Conservation (phyloP, 441 rosid species). For the Raphanus hybrid region DNA sequence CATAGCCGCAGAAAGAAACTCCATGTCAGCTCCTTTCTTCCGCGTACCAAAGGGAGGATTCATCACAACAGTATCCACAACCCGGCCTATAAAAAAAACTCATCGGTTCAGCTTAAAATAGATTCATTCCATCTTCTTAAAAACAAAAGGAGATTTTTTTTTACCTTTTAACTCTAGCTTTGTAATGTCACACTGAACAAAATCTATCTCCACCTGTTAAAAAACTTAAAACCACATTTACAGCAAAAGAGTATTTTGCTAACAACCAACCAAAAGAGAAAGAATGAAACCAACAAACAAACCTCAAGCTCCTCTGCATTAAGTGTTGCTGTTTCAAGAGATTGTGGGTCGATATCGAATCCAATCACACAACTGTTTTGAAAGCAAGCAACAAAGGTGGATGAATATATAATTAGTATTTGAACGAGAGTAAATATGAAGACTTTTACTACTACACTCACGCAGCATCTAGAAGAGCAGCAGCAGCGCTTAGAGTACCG, state of each 20-base stretch:
- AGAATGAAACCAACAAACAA: constrained; percentile 37
- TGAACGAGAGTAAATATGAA: constrained; percentile 8
- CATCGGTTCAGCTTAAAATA: neutral
- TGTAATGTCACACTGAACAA: constrained; percentile 74
- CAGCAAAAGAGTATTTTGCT: constrained; percentile 18
- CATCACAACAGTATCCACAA: constrained; percentile 87
- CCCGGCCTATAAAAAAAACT: constrained; percentile 48
- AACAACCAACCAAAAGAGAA: neutral
- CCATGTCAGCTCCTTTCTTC: constrained; percentile 90
- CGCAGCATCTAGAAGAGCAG: constrained; percentile 90
- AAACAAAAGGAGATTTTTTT: neutral
- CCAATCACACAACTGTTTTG: constrained; percentile 74
- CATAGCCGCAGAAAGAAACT: constrained; percentile 73
- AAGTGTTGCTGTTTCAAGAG: constrained; percentile 72
- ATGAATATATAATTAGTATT: constrained; percentile 9
- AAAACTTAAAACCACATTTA: constrained; percentile 34
- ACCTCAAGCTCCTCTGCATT: constrained; percentile 95
- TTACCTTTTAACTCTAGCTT: constrained; percentile 74
- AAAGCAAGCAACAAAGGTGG: neutral
- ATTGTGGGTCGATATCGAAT: constrained; percentile 76
- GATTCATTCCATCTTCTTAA: neutral
- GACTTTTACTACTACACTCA: constrained; percentile 41
- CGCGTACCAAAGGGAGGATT: constrained; percentile 99
- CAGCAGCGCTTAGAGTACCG: constrained; percentile 86
- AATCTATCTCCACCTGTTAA: constrained; percentile 79